Evolutionary conservation across 352 stramenopile genomes (phyloP).

Genomic region (Globisporangium alternatum): DNA sequence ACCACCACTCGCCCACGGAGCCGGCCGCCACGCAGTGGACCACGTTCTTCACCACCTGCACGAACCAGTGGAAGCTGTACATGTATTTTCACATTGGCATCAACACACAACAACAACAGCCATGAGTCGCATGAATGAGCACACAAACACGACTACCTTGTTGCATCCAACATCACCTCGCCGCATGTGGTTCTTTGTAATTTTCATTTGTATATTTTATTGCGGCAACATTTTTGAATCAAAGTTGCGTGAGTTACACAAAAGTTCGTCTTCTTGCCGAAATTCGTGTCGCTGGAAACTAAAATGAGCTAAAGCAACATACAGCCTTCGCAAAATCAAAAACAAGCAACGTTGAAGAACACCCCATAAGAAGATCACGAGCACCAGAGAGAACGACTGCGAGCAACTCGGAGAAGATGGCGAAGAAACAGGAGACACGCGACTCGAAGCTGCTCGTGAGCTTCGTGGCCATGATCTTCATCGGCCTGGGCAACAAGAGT

Average conservation of each 20-base stretch:
- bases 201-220: too few species aligned
- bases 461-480: conserved; percentile 82
- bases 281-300: too few species aligned
- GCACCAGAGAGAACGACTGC: conserved; percentile 7
- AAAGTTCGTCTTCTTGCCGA: too few species aligned
- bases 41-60: conserved; percentile 81
- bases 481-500: conserved; percentile 87
- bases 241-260: too few species aligned
- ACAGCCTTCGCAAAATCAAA: too few species aligned
- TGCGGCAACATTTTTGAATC: too few species aligned
- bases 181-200: too few species aligned
- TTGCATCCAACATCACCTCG: not conserved
- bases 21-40: conserved; percentile 83
- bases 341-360: too few species aligned
- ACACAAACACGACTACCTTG: not conserved
- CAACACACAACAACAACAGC: not conserved
- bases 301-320: too few species aligned
- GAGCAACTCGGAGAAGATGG: conserved; percentile 14
- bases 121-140: not conserved
- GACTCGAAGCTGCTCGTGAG: conserved; percentile 73
- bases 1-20: conserved; percentile 82
- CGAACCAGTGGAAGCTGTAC: conserved; percentile 77
- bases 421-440: conserved; percentile 24
- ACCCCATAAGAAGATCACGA: conserved; percentile 14
- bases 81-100: not conserved